Conservation (phyloP, 2,329 filamentous ascomycete species). For the Amesomyces nigricolor region DNA sequence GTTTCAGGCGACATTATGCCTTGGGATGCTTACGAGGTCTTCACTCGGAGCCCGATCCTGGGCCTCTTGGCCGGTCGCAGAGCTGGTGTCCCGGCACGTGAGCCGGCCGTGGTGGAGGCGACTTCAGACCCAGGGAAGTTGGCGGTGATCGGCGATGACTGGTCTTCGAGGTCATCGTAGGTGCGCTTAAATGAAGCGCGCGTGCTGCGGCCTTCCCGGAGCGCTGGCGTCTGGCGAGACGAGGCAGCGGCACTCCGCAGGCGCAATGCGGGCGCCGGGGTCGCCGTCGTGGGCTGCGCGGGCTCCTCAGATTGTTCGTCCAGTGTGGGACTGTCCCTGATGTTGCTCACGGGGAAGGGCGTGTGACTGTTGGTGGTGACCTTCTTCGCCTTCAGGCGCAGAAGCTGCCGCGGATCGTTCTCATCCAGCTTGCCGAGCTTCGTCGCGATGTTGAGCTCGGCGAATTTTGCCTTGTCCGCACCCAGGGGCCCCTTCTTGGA, state of each 20-base stretch:
- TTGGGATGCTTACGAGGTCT: constrained; percentile 55
- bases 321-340: constrained; percentile 4
- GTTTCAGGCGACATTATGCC: background rate
- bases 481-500: constrained; percentile 30
- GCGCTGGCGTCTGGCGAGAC: constrained; percentile 27
- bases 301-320: background rate
- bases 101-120: constrained; percentile 44
- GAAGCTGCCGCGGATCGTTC: constrained; percentile 24
- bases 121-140: constrained; percentile 45
- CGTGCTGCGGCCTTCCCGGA: constrained; percentile 39
- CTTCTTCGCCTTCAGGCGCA: constrained; percentile 28
- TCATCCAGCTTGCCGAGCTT: constrained; percentile 27
- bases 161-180: constrained; percentile 50
- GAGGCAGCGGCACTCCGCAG: constrained; percentile 14
- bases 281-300: constrained; percentile 3
- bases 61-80: constrained; percentile 54
- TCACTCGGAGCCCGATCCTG: constrained; percentile 58
- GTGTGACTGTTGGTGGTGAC: constrained; percentile 32
- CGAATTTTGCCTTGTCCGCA: constrained; percentile 14
- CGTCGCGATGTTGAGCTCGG: constrained; percentile 21
- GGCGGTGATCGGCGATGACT: constrained; percentile 47
- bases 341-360: constrained; percentile 8
- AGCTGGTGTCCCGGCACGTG: constrained; percentile 56
- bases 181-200: constrained; percentile 48
- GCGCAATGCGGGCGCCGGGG: constrained; percentile 15